Evolutionary conservation across 1,284 basidiomycete genomes (phyloP), one percentile per base, ranked within the genome.

Genomic region (Papiliotrema terrestris): DNA sequence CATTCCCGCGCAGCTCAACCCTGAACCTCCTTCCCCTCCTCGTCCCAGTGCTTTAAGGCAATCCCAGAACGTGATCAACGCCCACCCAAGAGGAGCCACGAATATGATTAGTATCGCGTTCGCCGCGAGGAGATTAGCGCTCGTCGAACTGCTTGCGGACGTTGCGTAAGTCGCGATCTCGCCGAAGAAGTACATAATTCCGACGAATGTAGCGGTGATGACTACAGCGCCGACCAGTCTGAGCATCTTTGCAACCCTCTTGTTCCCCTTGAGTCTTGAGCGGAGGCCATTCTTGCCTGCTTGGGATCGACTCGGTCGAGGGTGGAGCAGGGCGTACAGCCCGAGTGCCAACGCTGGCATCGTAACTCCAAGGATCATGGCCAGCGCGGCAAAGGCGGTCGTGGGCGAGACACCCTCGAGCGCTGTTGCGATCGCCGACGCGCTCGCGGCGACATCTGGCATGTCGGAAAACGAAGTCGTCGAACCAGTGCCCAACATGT

Each of bases 181-280:
- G 22, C 26, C 44, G 25, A 53, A 53, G 22, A 53, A 53, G 51
- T 36, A 53, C 51, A 53, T 53, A 4, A 53, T 11, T 3, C 35
- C 51, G n/a, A 53, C 8, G 32, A 53, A 53, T 5, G 41, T 22
- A 4, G 36, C 8, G 22, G 29, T 25, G 35, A 53, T 47, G 13
- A 47, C 45, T 3, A 46, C 25, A 2, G 35, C 35, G 11, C 35
- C 51, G 26, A 38, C 25, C 9, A 47, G 37, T 23, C 39, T 17
- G 8, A 46, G n/a, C 13, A 41, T n/a, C 23, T 25, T 22, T 2
- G 46, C 38, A 8, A 38, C 36, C 36, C 5, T 39, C 19, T 17
- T 29, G 23, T 46, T 52, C 3, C 9, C 25, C 39, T 32, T 41
- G 4, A 29, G 8, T 3, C 25, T 29, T 14, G n/a, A n/a, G 6